phyloP scores from a whole-genome alignment of 371 early-diverging fungal species.

The Syncephalastrum racemosum region DNA sequence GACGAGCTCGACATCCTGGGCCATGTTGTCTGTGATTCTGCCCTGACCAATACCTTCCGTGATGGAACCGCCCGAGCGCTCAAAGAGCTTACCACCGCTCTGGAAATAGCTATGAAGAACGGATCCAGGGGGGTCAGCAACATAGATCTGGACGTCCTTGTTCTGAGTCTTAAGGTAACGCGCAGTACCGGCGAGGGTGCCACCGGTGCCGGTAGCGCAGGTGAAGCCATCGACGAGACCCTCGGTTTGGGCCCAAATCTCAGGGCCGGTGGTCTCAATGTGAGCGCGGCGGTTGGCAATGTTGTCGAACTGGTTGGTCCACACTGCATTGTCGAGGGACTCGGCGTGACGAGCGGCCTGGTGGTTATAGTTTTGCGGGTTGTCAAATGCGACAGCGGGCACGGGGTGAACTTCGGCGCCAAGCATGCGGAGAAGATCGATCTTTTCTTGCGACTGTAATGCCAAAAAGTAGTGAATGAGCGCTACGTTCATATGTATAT shows the following conservation, averaged over 20 bases:
- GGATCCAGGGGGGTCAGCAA: slow-evolving; percentile 96
- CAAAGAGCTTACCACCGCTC: slow-evolving; percentile 65
- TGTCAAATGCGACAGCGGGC: slow-evolving; percentile 89
- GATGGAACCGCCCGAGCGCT: slow-evolving; percentile 77
- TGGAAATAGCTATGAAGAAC: slow-evolving; percentile 81
- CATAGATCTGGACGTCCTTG: slow-evolving; percentile 69
- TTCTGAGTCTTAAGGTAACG: slow-evolving; percentile 78
- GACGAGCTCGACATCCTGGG: slow-evolving; percentile 72
- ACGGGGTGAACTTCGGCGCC: slow-evolving; percentile 90
- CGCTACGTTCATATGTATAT: too few species aligned
- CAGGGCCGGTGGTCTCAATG: slow-evolving; percentile 94
- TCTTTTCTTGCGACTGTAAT: slow-evolving; percentile 84
- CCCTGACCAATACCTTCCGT: slow-evolving; percentile 96
- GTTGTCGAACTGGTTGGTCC: slow-evolving; percentile 95
- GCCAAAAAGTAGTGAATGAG: too few species aligned
- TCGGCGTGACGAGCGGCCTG: slow-evolving; percentile 90
- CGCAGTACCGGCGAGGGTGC: slow-evolving; percentile 87
- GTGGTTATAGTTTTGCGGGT: slow-evolving; percentile 94
- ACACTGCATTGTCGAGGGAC: slow-evolving; percentile 79
- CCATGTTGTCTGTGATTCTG: slow-evolving; percentile 88
- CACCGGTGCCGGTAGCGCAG: slow-evolving; percentile 93
- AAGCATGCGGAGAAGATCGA: slow-evolving; percentile 88
- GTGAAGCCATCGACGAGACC: slow-evolving; percentile 85
- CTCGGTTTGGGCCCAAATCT: slow-evolving; percentile 85
- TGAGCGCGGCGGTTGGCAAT: slow-evolving; percentile 88